These are phyloP conservation scores for Acanthamoeba lugdunensis DNA, from an alignment of 208 protist genomes.

Conservation along the genomic window DNA sequence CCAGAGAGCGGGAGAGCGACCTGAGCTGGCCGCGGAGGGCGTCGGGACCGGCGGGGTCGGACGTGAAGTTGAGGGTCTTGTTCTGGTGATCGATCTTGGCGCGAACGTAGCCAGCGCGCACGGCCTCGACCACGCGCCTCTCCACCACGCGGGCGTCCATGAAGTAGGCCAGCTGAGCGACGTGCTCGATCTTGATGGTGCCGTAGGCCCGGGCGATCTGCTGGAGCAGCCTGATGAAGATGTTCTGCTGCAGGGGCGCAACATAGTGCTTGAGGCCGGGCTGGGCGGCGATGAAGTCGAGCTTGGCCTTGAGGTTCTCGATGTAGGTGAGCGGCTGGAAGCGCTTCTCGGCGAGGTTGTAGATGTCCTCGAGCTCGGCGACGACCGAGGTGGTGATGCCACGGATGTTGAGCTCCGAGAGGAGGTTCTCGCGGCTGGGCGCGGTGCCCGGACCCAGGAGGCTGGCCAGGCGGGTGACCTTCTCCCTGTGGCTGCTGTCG, in stretches of 20 bases:
- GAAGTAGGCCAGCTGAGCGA: slow-evolving; percentile 49
- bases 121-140: slow-evolving; percentile 45
- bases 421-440: slow-evolving; percentile 72
- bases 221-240: slow-evolving; percentile 60
- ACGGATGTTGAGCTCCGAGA: slow-evolving; percentile 68
- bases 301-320: slow-evolving; percentile 68
- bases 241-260: slow-evolving; percentile 29
- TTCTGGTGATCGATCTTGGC: slow-evolving; percentile 66
- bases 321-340: slow-evolving; percentile 74
- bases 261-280: slow-evolving; percentile 45
- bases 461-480: slow-evolving; percentile 70
- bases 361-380: slow-evolving; percentile 76
- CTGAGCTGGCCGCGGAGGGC: slow-evolving; percentile 36
- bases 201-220: slow-evolving; percentile 38
- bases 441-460: slow-evolving; percentile 71
- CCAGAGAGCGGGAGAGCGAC: slow-evolving; percentile 24
- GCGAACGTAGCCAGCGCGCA: slow-evolving; percentile 26
- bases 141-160: slow-evolving; percentile 32
- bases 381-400: slow-evolving; percentile 53
- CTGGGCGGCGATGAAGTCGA: slow-evolving; percentile 66
- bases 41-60: slow-evolving; percentile 8
- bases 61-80: slow-evolving; percentile 31
- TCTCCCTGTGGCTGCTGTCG: slow-evolving; percentile 72
- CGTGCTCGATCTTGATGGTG: slow-evolving; percentile 10
- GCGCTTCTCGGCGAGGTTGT: slow-evolving; percentile 79